Evolutionary conservation across 108 stramenopile species (phyloP), one percentile per base, ranked within the genome.

Genomic region (Cyclotella atomus): DNA sequence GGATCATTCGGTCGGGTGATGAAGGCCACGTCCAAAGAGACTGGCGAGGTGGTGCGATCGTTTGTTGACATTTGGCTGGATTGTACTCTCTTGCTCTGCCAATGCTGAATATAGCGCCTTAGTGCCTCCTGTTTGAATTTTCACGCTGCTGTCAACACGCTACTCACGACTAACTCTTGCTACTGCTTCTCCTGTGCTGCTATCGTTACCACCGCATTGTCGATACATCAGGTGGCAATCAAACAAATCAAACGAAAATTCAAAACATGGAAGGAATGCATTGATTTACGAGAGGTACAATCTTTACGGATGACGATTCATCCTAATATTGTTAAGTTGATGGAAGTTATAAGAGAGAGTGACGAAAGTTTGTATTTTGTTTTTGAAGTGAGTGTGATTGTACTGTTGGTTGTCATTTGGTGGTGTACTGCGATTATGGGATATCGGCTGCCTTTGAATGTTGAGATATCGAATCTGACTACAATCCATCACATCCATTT

Each of bases 1-100:
- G 99, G 99, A 3, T 87, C 97, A 20, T 99, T 98, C 73, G 99
- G 99, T 10, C 83, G 78, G 8, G 98, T 99, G 10, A 85, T 83
- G 43, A 92, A 91, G 63, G 97, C 95, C 2, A 83, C 81, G 16
- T 82, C 86, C 46, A 78, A 88, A 59, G 85, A 84, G 25, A 91
- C 71, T 0, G 89, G 89, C 8, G 83, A 87, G 50, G 72, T 85
- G 66, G 90, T 94, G 87, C 89, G 82, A 50, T 54, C 33, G 44
- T 32, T 67, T 21, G 36, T 59, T 69, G 2, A 27, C 63, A 47
- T n/a, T 9, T 45, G 20, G 19, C 14, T 21, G 28, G 9, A 27
- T 43, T 59, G 25, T 23, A 10, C 44, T 7, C n/a, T n/a, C n/a
- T n/a, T n/a, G n/a, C n/a, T n/a, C n/a, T n/a, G n/a, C n/a, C n/a